Evolutionary conservation across 176 grass and related monocot genomes (phyloP).

Genomic region (Eremochloa ophiuroides): DNA sequence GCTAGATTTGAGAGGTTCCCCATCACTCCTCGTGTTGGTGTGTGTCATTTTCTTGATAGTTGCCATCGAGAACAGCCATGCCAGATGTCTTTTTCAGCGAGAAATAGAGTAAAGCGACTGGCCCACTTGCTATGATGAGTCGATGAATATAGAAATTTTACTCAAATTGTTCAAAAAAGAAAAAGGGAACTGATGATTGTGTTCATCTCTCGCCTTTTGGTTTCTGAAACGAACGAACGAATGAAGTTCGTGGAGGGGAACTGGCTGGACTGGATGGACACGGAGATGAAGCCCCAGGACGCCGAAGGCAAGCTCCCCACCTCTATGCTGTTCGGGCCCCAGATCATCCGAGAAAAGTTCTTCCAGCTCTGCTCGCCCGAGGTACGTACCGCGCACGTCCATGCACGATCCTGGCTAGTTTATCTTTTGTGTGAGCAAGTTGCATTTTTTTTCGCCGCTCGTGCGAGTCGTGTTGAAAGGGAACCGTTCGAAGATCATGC

Average conservation of each 20-base stretch:
- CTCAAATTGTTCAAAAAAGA: background rate
- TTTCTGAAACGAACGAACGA: background rate
- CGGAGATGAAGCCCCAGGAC: slow-evolving; percentile 42
- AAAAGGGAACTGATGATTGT: background rate
- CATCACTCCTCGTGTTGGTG: rapidly evolving
- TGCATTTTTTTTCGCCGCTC: background rate
- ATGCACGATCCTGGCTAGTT: background rate
- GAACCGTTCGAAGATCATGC: background rate
- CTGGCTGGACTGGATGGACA: slow-evolving; percentile 58
- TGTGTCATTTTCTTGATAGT: background rate
- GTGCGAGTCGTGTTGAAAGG: background rate
- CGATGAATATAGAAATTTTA: too few species aligned
- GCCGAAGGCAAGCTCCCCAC: slow-evolving; percentile 32
- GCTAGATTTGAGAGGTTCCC: background rate
- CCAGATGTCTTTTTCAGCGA: background rate
- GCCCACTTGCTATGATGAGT: background rate
- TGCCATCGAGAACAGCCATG: background rate
- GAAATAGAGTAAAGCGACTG: background rate
- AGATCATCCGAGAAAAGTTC: slow-evolving; percentile 25
- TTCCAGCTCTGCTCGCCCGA: slow-evolving; percentile 52
- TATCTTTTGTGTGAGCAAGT: background rate
- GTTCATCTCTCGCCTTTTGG: background rate
- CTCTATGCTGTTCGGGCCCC: slow-evolving; percentile 48
- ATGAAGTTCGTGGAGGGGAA: slow-evolving; percentile 38
- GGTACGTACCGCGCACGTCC: slow-evolving; percentile 20